Evolutionary conservation across 441 rosid species (phyloP), one percentile per base, ranked within the genome.

Genomic region (Populus hybrid): DNA sequence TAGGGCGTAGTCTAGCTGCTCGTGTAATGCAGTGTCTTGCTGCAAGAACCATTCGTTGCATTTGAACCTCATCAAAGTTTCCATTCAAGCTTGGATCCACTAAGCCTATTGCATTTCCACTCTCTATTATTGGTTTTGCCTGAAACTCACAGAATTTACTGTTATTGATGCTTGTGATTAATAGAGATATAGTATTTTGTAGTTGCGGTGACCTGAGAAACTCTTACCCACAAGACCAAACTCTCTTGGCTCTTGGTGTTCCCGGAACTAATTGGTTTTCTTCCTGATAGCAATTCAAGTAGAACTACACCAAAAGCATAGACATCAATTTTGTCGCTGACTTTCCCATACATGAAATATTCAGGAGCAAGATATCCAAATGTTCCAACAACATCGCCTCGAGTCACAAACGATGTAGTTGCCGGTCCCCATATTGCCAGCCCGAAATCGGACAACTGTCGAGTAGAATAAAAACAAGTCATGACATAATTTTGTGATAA

Each of bases 281-380:
- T 93, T 78, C 99, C 98, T 14, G 99, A 90, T 59, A 94, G 78
- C 79, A 94, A 76, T 77, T 94, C 99, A 61, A 94, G 97, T 65
- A 93, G 83, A 73, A 94, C 93, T 50, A 93, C 93, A 16, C 99
- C 99, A 70, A 88, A 94, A 76, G 99, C 94, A 50, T 93, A 94
- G 69, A 93, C 93, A 77, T 94, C 99, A 21, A 92, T 84, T 89
- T 92, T 93, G 82, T 91, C 90, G 38, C 99, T 94, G 38, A 92
- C 88, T 87, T 93, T 94, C 28, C 99, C 99, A 11, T 89, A 91
- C 99, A 94, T 93, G 67, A 94, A 94, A 83, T 93, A 94, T 77
- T 94, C 99, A 8, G 99, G 99, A 69, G 99, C 99, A 71, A 94
- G 91, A 82, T 94, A 93, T 26, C 98, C 99, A 79, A 94, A 94